Evolutionary conservation across 352 stramenopile genomes (phyloP).

Genomic region (Globisporangium radiosum): DNA sequence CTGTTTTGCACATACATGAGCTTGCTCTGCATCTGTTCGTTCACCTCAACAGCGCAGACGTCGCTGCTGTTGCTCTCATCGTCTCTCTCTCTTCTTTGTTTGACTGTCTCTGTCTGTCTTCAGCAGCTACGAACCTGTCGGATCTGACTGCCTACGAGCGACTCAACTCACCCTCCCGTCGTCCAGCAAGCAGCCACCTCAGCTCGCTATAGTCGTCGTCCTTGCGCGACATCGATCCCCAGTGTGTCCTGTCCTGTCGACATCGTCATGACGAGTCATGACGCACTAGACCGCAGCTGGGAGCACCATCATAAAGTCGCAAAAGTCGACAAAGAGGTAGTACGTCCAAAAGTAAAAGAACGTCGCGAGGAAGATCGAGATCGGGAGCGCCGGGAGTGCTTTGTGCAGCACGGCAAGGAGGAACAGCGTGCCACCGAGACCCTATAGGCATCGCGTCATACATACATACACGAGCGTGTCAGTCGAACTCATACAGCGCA

Average conservation of each 20-base stretch:
- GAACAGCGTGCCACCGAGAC: conserved; percentile 92
- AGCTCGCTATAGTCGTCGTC: too few species aligned
- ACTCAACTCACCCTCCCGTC: too few species aligned
- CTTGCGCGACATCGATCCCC: too few species aligned
- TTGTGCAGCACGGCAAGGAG: conserved; percentile 92
- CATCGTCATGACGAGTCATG: background rate
- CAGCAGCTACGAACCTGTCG: too few species aligned
- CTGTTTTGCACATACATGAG: too few species aligned
- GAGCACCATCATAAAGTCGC: conserved; percentile 71
- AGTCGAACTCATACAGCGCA: background rate
- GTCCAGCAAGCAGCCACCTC: too few species aligned
- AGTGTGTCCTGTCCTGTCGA: too few species aligned
- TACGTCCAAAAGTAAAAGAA: conserved; percentile 81
- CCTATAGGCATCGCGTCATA: conserved; percentile 23
- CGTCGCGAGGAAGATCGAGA: conserved; percentile 86
- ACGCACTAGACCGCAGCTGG: conserved; percentile 35
- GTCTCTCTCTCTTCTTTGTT: background rate
- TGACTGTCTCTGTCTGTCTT: background rate
- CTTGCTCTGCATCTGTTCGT: too few species aligned
- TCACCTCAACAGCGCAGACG: background rate
- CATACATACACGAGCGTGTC: background rate
- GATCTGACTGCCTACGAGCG: too few species aligned
- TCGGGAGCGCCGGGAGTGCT: conserved; percentile 94
- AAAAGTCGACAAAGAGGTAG: conserved; percentile 82
- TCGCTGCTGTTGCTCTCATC: too few species aligned